Evolutionary conservation across 371 early-diverging fungal genomes (phyloP).

Genomic region (Syncephalastrum racemosum): DNA sequence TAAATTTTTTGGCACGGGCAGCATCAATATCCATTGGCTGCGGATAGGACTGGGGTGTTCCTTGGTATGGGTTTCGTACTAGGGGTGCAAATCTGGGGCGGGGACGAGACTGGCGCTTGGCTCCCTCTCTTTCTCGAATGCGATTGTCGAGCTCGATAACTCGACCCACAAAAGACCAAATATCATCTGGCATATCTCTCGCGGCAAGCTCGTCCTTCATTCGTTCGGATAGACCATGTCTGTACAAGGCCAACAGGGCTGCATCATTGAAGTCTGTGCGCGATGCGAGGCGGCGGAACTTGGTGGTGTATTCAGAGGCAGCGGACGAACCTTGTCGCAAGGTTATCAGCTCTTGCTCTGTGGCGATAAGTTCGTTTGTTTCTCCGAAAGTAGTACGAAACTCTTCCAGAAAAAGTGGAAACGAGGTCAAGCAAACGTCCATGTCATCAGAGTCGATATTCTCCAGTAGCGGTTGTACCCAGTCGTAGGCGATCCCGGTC

Average conservation of each 20-base stretch:
- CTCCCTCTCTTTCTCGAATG: constrained; percentile 8
- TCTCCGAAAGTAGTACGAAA: constrained; percentile 5
- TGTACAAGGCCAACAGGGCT: not conserved
- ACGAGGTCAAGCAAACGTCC: not conserved
- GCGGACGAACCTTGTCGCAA: constrained; percentile 1
- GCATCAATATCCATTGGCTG: constrained; percentile 11
- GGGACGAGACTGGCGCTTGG: not conserved
- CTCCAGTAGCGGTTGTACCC: constrained; percentile 1
- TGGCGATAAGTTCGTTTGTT: not conserved
- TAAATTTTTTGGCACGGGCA: not conserved
- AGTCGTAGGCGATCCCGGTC: constrained; percentile 2
- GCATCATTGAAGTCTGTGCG: not conserved
- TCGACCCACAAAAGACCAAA: not conserved
- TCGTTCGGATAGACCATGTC: not conserved
- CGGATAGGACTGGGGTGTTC: too few relatives aligned
- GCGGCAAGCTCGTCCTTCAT: constrained; percentile 3
- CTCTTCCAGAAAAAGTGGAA: constrained; percentile 1
- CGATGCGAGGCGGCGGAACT: too few relatives aligned
- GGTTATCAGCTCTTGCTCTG: not conserved
- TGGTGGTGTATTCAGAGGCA: not conserved
- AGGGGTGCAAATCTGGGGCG: too few relatives aligned
- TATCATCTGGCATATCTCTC: not conserved
- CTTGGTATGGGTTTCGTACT: too few relatives aligned
- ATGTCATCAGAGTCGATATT: constrained; percentile 2
- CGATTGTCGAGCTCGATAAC: constrained; percentile 8